Evolutionary conservation across 129 eudicot species (phyloP), one percentile per base, ranked within the genome.

Genomic region (Cynara cardunculus): DNA sequence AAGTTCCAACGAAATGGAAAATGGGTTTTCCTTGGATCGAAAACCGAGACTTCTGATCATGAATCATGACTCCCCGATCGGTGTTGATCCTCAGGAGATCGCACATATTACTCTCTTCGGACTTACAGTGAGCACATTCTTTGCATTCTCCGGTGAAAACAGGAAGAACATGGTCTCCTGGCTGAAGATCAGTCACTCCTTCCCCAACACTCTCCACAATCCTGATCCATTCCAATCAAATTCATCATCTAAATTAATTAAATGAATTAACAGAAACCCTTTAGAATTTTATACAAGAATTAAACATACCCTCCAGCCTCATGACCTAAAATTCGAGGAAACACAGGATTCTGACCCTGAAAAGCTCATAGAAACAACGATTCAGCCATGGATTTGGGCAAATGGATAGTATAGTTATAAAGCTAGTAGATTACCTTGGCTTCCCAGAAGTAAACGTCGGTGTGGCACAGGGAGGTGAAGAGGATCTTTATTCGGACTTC

Each of bases 401-500:
- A n/a, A n/a, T n/a, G n/a, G n/a, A n/a, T 34, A 34, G 3, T 7
- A 39, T 39, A 39, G 49, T 39, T 34, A n/a, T n/a, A n/a, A n/a
- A 34, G 49, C 13, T 39, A 39, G 41, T 39, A 10, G n/a, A 0
- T 71, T 78, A 93, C 98, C 90, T 89, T 89, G 72, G 98, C 98
- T 82, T 93, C 98, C 98, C 98, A 90, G 84, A 93, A 93, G 85
- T 89, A 93, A 76, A 93, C 88, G 87, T 89, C 94, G 7, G 97
- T 91, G 79, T 86, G 94, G 64, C 94, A 91, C 11, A 91, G 89
- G 16, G 97, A 89, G 73, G 98, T 93, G 87, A 85, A 89, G 49
- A 89, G 89, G 78, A 93, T 93, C 88, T 90, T 93, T 25, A 93
- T 16, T 1, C 96, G 89, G 72, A 93, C 97, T 80, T 89, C 97